These are phyloP conservation scores for Erythrophleum fordii DNA, from an alignment of 306 rosid species.

Conservation along the genomic window DNA sequence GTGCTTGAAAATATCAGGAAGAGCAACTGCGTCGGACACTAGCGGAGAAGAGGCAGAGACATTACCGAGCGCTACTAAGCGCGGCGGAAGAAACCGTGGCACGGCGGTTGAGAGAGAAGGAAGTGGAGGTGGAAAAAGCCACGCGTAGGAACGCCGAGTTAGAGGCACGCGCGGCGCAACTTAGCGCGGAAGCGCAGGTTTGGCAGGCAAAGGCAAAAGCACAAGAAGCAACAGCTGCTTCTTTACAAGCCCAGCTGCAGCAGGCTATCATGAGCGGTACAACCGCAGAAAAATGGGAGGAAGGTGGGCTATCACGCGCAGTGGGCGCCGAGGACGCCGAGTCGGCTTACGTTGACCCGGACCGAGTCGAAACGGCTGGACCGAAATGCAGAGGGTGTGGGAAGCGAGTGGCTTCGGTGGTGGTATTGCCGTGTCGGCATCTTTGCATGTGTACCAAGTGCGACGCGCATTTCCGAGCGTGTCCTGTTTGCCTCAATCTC, in stretches of 20 bases:
- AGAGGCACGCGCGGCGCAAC: conserved; percentile 86
- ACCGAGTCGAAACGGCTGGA: conserved; percentile 45
- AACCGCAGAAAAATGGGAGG: conserved; percentile 11
- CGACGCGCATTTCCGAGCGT: conserved; percentile 64
- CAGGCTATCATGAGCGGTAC: conserved; percentile 60
- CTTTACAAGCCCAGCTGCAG: conserved; percentile 77
- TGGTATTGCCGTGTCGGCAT: conserved; percentile 89
- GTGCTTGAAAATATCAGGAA: conserved; percentile 48
- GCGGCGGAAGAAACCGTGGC: conserved; percentile 73
- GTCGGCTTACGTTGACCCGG: conserved; percentile 79
- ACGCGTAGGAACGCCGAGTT: conserved; percentile 72
- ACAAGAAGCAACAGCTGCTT: conserved; percentile 70
- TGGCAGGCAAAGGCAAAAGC: conserved; percentile 90
- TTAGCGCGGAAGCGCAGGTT: conserved; percentile 70
- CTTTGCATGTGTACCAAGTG: conserved; percentile 80
- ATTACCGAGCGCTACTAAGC: conserved; percentile 59
- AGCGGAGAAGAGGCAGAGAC: conserved; percentile 76
- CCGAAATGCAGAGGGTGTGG: conserved; percentile 80
- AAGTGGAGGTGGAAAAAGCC: conserved; percentile 71
- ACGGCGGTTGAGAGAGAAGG: conserved; percentile 66
- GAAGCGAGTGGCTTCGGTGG: conserved; percentile 75
- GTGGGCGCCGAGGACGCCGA: conserved; percentile 74
- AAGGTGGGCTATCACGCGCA: conserved; percentile 46
- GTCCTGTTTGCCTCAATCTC: conserved; percentile 73
- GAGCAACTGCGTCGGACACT: conserved; percentile 73